These are phyloP conservation scores for Cladosporium sp. DNA, from an alignment of 2,329 filamentous ascomycete genomes.

Conservation along the genomic window DNA sequence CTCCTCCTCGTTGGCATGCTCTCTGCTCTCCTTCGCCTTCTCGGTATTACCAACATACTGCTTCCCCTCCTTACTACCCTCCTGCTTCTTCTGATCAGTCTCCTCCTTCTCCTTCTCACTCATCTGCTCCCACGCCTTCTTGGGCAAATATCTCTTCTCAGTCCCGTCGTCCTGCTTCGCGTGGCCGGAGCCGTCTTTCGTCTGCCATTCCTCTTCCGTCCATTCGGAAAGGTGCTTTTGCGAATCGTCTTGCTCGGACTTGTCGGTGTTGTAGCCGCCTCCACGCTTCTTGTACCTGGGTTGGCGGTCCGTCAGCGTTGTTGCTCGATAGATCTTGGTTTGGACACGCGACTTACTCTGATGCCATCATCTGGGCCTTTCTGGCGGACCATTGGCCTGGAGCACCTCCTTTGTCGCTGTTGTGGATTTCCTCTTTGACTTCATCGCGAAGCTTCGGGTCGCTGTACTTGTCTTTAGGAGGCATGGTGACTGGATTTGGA, in stretches of 20 bases:
- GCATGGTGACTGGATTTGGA: slow-evolving; percentile 33
- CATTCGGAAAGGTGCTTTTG: slow-evolving; percentile 44
- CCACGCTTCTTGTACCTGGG: slow-evolving; percentile 42
- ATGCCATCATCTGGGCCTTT: slow-evolving; percentile 34
- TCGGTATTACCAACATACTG: slow-evolving; percentile 42
- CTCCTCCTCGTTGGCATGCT: slow-evolving; percentile 33
- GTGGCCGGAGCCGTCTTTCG: slow-evolving; percentile 43
- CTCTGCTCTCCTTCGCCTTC: slow-evolving; percentile 37
- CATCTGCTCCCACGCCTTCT: slow-evolving; percentile 47
- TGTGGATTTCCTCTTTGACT: slow-evolving; percentile 44
- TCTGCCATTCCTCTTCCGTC: slow-evolving; percentile 48
- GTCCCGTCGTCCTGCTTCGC: slow-evolving; percentile 42
- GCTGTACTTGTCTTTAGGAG: slow-evolving; percentile 44
- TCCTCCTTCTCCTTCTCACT: slow-evolving; percentile 41
- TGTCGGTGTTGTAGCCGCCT: slow-evolving; percentile 43
- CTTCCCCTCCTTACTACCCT: slow-evolving; percentile 37
- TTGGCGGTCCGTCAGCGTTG: too few species aligned
- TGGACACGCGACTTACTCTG: not conserved
- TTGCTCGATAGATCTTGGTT: not conserved
- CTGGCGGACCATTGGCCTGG: slow-evolving; percentile 48
- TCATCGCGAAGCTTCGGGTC: slow-evolving; percentile 43
- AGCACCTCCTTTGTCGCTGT: slow-evolving; percentile 43
- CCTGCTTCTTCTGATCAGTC: slow-evolving; percentile 37
- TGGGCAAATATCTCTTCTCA: slow-evolving; percentile 42
- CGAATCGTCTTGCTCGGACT: slow-evolving; percentile 38